A percentile compares a stretch with the other conserved stretches of the same genome.
phyloP scores from a whole-genome alignment of 371 early-diverging fungal genomes.

The Mucor sp. region DNA sequence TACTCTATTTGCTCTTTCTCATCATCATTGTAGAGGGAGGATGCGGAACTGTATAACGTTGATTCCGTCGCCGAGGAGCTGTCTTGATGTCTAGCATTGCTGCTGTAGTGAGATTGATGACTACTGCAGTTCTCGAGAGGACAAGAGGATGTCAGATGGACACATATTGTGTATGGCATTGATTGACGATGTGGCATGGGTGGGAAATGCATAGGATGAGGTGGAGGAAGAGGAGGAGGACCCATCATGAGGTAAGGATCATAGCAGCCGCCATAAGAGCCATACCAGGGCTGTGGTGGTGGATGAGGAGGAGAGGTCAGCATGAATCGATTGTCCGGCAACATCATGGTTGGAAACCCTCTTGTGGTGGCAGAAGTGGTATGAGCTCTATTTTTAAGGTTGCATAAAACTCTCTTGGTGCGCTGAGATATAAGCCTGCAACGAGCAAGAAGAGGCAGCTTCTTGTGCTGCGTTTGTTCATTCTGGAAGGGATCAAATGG shows the following conservation, averaged over 20 bases:
- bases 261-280: not conserved
- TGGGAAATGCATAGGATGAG: not conserved
- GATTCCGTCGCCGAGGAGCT: not conserved
- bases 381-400: not conserved
- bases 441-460: not conserved
- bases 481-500: slow-evolving; percentile 7
- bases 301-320: not conserved
- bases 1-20: slow-evolving; percentile 1
- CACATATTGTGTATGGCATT: slow-evolving; percentile 2
- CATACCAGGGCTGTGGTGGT: not conserved
- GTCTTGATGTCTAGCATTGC: not conserved
- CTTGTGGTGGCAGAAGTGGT: not conserved
- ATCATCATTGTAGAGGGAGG: not conserved
- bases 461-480: not conserved
- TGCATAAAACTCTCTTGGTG: not conserved
- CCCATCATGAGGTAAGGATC: not conserved
- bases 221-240: not conserved
- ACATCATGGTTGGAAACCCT: slow-evolving; percentile 1
- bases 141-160: not conserved
- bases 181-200: not conserved
- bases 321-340: not conserved
- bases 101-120: not conserved
- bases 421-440: not conserved
- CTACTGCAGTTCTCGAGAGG: not conserved
- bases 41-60: not conserved